Conservation (phyloP, 192 early-diverging fungal genomes). For the Podila horticola region DNA sequence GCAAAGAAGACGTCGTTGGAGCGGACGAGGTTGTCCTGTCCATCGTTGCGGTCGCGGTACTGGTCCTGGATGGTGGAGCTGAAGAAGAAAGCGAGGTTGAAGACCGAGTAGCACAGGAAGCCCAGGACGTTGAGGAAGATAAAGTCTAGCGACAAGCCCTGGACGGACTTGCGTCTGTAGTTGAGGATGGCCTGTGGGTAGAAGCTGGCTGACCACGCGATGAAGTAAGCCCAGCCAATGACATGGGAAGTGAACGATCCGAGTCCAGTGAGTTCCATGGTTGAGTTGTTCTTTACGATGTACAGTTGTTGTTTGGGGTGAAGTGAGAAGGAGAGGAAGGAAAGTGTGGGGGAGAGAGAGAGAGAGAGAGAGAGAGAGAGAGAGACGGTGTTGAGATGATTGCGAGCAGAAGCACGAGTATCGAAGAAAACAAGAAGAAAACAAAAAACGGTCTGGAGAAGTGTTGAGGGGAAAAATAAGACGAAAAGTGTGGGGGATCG, state of each 20-base stretch:
- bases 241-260: constrained; percentile 17
- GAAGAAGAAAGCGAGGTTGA: constrained; percentile 82
- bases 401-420: too few species aligned
- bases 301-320: neutral
- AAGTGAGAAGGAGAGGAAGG: neutral
- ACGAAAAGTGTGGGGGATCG: too few species aligned
- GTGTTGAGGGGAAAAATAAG: too few species aligned
- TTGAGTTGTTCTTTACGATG: neutral
- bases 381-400: too few species aligned
- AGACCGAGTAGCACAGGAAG: constrained; percentile 87
- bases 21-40: constrained; percentile 76
- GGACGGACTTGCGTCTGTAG: constrained; percentile 77
- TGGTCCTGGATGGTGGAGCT: constrained; percentile 71
- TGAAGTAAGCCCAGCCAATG: constrained; percentile 68
- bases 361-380: too few species aligned
- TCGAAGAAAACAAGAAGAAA: too few species aligned
- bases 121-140: constrained; percentile 87
- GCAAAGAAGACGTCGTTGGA: constrained; percentile 91
- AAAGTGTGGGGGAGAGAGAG: neutral
- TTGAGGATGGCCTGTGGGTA: constrained; percentile 90
- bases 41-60: constrained; percentile 76
- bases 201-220: constrained; percentile 90
- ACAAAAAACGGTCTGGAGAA: too few species aligned
- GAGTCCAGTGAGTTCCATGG: constrained; percentile 8
- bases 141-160: constrained; percentile 93